Conservation (phyloP, 306 rosid species). For the Pachyrhizus erosus region DNA sequence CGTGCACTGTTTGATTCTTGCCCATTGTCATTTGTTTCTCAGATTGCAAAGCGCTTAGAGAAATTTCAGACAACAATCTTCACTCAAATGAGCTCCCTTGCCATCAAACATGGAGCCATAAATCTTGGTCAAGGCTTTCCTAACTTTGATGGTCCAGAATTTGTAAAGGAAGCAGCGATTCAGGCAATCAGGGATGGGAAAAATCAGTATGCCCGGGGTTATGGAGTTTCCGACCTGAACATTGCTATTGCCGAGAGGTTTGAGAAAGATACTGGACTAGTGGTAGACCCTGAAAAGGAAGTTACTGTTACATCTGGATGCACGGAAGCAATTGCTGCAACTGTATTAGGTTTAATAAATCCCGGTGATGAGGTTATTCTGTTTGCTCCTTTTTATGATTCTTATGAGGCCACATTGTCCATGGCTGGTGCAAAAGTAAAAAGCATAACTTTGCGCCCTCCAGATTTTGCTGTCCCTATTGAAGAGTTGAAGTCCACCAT, state of each 20-base stretch:
- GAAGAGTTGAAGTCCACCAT: conserved; percentile 67
- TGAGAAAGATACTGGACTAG: conserved; percentile 73
- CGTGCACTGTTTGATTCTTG: neutral
- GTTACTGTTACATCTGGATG: conserved; percentile 83
- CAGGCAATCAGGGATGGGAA: conserved; percentile 81
- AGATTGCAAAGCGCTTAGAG: conserved; percentile 92
- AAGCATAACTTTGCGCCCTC: conserved; percentile 69
- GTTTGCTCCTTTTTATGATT: conserved; percentile 85
- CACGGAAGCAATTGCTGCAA: conserved; percentile 90
- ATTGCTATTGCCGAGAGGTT: conserved; percentile 79
- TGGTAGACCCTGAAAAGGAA: conserved; percentile 80
- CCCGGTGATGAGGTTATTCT: conserved; percentile 91
- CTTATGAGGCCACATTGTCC: conserved; percentile 74
- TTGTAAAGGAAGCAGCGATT: conserved; percentile 79
- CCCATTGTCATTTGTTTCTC: conserved; percentile 44
- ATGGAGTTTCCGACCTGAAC: conserved; percentile 79
- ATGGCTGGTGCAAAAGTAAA: conserved; percentile 87
- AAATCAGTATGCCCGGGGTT: conserved; percentile 86
- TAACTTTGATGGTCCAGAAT: conserved; percentile 51
- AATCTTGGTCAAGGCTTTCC: conserved; percentile 95
- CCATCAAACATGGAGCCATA: conserved; percentile 76
- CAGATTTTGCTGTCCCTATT: conserved; percentile 70
- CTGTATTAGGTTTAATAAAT: conserved; percentile 80
- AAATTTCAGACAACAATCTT: conserved; percentile 92
- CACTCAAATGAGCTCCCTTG: conserved; percentile 90